These are phyloP conservation scores for Carnegiea gigantea DNA, from an alignment of 179 eudicot species.

Conservation along the genomic window DNA sequence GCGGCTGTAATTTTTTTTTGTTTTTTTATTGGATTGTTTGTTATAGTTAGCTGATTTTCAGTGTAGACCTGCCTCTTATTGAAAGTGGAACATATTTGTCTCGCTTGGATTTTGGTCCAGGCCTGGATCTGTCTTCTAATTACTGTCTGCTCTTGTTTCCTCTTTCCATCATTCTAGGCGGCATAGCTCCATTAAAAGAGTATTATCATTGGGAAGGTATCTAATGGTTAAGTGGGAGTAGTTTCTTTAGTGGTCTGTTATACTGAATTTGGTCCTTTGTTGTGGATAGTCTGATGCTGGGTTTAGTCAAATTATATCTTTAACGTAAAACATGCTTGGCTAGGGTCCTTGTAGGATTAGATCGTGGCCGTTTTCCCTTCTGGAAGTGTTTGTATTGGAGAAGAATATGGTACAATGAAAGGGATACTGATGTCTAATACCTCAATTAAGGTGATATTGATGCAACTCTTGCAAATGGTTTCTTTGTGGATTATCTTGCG, in stretches of 20 bases:
- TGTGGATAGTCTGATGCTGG: slow-evolving; percentile 1
- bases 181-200: background rate
- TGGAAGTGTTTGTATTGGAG: background rate
- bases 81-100: slow-evolving; percentile 2
- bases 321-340: background rate
- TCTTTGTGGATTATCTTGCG: background rate
- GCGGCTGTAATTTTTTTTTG: no score
- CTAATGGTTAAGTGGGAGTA: background rate
- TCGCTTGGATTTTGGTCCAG: background rate
- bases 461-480: background rate
- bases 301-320: background rate
- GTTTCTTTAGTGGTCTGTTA: background rate
- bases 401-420: background rate
- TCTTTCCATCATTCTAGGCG: background rate
- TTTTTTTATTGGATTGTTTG: background rate
- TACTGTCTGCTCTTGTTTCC: background rate
- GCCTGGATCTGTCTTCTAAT: slow-evolving; percentile 19
- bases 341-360: background rate
- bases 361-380: background rate
- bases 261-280: background rate
- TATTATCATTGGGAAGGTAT: background rate
- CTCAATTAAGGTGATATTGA: background rate
- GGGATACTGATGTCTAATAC: background rate
- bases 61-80: background rate
- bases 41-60: slow-evolving; percentile 12